Percentiles rank a stretch among this genome's conserved stretches.
Conservation (phyloP, 352 stramenopile species). For the Pythium volutum region DNA sequence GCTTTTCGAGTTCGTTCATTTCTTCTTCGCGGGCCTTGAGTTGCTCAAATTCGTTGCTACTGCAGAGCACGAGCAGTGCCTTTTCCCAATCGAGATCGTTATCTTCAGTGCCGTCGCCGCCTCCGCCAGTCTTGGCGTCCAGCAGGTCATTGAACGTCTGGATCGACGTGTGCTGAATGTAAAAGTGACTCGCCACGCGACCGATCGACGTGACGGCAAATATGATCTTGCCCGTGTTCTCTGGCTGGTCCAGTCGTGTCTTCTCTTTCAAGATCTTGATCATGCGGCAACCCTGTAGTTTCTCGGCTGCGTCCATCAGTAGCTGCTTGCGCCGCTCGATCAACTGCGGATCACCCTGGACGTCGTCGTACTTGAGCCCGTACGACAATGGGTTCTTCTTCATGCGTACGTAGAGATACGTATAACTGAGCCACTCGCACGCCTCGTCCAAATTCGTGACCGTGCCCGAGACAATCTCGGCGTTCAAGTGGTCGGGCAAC, state of each 20-base stretch:
- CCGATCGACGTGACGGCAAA: slow-evolving; percentile 96
- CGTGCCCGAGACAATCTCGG: slow-evolving; percentile 98
- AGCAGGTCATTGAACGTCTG: slow-evolving; percentile 97
- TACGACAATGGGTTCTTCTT: slow-evolving; percentile 97
- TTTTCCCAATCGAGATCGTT: slow-evolving; percentile 68
- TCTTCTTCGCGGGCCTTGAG: slow-evolving; percentile 96
- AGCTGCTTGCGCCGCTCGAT: slow-evolving; percentile 58
- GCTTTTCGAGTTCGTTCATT: slow-evolving; percentile 90
- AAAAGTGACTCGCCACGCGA: slow-evolving; percentile 98
- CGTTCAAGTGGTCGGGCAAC: slow-evolving; percentile 98
- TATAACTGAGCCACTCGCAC: slow-evolving; percentile 97
- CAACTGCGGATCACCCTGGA: slow-evolving; percentile 89
- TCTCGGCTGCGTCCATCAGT: slow-evolving; percentile 73
- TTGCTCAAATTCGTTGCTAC: slow-evolving; percentile 95
- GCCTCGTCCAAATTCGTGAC: slow-evolving; percentile 97
- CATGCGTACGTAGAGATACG: slow-evolving; percentile 99
- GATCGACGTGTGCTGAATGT: slow-evolving; percentile 98
- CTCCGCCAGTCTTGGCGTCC: slow-evolving; percentile 42
- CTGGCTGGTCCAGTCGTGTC: slow-evolving; percentile 16
- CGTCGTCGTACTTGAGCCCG: slow-evolving; percentile 93
- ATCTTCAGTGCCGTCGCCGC: slow-evolving; percentile 21
- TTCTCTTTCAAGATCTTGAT: slow-evolving; percentile 80
- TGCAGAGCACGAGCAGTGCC: slow-evolving; percentile 67
- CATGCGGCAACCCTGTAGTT: slow-evolving; percentile 74
- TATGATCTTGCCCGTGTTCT: slow-evolving; percentile 41